Evolutionary conservation across 2,329 filamentous ascomycete species (phyloP).

Genomic region (Septoria petroselini): DNA sequence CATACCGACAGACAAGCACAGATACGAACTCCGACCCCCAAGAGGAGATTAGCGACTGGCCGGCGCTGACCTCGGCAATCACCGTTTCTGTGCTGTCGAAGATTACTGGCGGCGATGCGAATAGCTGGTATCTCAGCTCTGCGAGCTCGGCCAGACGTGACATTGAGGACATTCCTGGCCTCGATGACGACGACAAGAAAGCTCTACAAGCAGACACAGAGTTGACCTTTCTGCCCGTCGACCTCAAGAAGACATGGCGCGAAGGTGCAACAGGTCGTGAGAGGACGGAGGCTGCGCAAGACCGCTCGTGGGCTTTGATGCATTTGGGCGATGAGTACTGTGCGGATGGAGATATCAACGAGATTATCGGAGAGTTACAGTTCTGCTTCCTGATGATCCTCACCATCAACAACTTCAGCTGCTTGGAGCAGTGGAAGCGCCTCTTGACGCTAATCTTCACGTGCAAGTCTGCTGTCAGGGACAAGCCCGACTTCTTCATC

Average conservation of each 20-base stretch:
- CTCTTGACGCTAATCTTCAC: constrained; percentile 57
- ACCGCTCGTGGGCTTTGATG: constrained; percentile 60
- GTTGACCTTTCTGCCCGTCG: constrained; percentile 56
- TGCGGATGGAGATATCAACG: constrained; percentile 30
- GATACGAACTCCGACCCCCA: constrained; percentile 31
- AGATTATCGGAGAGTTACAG: constrained; percentile 57
- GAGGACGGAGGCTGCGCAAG: constrained; percentile 60
- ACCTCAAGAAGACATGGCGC: constrained; percentile 62
- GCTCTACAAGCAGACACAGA: constrained; percentile 42
- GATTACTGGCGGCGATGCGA: constrained; percentile 47
- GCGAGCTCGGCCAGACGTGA: constrained; percentile 57
- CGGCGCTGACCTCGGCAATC: constrained; percentile 49
- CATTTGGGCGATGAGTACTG: constrained; percentile 50
- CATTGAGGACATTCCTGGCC: constrained; percentile 58
- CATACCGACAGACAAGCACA: constrained; percentile 45
- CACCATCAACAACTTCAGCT: constrained; percentile 64
- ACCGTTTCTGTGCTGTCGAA: constrained; percentile 50
- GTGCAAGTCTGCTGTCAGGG: constrained; percentile 51
- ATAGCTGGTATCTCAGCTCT: constrained; percentile 57
- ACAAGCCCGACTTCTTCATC: constrained; percentile 52
- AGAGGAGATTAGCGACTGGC: constrained; percentile 53
- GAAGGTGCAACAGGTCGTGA: constrained; percentile 60
- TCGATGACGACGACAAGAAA: constrained; percentile 39
- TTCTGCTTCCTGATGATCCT: constrained; percentile 62
- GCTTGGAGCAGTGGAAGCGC: constrained; percentile 64